Evolutionary conservation across 2,329 filamentous ascomycete genomes (phyloP).

Genomic region (Diaporthe sp.): DNA sequence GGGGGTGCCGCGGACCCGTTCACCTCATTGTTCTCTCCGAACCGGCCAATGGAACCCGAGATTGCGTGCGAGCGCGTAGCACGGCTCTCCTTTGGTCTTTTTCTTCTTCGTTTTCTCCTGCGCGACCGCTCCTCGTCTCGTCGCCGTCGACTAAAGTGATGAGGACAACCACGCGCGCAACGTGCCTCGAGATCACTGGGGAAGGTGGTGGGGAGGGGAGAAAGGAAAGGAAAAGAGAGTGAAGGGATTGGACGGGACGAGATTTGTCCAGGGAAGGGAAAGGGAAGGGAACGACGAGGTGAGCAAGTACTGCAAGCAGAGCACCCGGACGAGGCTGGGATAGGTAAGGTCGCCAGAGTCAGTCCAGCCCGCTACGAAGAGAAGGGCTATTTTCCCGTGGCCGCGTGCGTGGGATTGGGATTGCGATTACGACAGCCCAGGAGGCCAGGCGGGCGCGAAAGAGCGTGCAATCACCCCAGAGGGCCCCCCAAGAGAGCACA

Average conservation of each 20-base stretch:
- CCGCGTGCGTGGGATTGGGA: constrained; percentile 13
- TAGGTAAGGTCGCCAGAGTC: constrained; percentile 1
- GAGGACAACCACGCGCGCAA: constrained; percentile 35
- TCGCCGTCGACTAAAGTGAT: constrained; percentile 33
- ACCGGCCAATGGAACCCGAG: constrained; percentile 15
- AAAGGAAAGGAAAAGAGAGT: constrained; percentile 3
- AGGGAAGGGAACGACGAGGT: background rate
- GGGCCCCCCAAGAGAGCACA: background rate
- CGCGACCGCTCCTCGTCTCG: constrained; percentile 34
- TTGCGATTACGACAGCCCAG: constrained; percentile 25
- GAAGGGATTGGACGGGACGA: constrained; percentile 13
- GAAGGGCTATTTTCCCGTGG: constrained; percentile 13
- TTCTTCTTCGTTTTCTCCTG: constrained; percentile 19
- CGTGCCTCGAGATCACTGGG: constrained; percentile 37
- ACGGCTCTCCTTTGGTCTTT: background rate
- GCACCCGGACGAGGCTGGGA: background rate
- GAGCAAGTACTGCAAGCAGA: background rate
- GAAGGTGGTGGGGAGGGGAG: constrained; percentile 19
- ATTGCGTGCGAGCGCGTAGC: background rate
- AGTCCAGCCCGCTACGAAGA: background rate
- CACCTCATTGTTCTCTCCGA: constrained; percentile 26
- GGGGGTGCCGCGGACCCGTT: constrained; percentile 32
- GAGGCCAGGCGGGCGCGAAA: constrained; percentile 9
- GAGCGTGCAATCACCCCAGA: constrained; percentile 22
- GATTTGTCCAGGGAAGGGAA: constrained; percentile 2